Percentiles rank a stretch among this genome's conserved stretches.
These are phyloP conservation scores for Corymbia citriodora DNA, from an alignment of 441 rosid genomes.

Conservation along the genomic window DNA sequence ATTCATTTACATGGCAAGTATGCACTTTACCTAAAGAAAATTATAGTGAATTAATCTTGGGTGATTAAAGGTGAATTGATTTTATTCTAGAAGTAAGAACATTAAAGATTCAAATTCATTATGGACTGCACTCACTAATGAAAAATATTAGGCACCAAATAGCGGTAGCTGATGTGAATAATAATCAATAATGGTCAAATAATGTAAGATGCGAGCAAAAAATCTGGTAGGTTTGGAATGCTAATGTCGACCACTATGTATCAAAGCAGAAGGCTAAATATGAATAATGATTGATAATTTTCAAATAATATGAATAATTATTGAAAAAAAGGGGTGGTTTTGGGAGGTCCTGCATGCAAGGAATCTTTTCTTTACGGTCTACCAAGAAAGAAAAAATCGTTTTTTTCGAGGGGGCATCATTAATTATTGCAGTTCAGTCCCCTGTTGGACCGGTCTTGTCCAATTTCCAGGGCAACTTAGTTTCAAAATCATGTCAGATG, in stretches of 20 bases:
- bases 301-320: not conserved
- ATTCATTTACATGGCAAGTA: not conserved
- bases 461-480: conserved; percentile 60
- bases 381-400: not conserved
- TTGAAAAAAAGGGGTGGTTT: not conserved
- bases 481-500: conserved; percentile 47
- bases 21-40: not conserved
- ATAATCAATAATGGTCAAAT: not conserved
- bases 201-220: not conserved
- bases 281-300: not conserved
- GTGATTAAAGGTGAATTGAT: not conserved
- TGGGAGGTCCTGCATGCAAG: not conserved
- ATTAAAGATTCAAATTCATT: not conserved
- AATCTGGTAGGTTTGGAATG: not conserved
- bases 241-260: not conserved
- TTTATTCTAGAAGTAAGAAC: not conserved
- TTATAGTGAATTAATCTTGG: not conserved
- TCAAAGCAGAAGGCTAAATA: not conserved
- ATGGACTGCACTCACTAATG: not conserved
- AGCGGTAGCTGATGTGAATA: not conserved
- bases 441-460: conserved; percentile 62
- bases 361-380: not conserved
- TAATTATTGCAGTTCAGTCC: not conserved
- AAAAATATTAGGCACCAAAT: not conserved
- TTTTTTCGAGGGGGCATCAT: not conserved